Evolutionary conservation across 2,329 filamentous ascomycete species (phyloP).

Genomic region (Verticillium klebahnii): DNA sequence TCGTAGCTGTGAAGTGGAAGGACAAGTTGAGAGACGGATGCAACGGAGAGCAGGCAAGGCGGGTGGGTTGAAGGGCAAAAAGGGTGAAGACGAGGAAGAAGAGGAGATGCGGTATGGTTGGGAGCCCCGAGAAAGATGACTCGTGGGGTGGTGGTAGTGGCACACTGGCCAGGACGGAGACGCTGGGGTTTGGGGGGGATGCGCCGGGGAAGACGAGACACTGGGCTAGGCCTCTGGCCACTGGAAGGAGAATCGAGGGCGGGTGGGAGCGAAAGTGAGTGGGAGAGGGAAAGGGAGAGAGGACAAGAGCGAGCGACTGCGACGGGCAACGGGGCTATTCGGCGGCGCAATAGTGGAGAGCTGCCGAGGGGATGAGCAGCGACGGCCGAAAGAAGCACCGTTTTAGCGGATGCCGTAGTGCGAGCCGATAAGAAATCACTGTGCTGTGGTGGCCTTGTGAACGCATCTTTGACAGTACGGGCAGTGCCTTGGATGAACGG

Average conservation of each 20-base stretch:
- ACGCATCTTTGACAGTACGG: not conserved
- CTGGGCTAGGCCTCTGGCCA: not conserved
- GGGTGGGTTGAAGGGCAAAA: not conserved
- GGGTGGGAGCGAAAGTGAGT: not conserved
- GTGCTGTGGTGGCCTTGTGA: constrained; percentile 20
- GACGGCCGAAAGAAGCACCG: constrained; percentile 6
- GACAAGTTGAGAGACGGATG: not conserved
- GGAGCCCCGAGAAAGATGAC: not conserved
- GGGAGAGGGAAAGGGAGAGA: not conserved
- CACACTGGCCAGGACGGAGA: not conserved
- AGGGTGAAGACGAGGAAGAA: not conserved
- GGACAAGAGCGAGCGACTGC: not conserved
- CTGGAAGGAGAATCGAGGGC: not conserved
- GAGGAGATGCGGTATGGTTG: not conserved
- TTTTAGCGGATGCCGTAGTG: not conserved
- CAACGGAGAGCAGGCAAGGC: not conserved
- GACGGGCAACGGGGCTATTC: constrained; percentile 2
- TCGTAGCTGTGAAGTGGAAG: not conserved
- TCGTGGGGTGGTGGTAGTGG: not conserved
- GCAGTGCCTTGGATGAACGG: not conserved
- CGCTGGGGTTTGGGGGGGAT: not conserved
- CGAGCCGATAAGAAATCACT: not conserved
- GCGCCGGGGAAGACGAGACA: not conserved
- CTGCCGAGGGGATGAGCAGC: not conserved
- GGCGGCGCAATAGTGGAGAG: constrained; percentile 2